Evolutionary conservation across 345 rosid genomes (phyloP).

Genomic region (Heritiera littoralis): DNA sequence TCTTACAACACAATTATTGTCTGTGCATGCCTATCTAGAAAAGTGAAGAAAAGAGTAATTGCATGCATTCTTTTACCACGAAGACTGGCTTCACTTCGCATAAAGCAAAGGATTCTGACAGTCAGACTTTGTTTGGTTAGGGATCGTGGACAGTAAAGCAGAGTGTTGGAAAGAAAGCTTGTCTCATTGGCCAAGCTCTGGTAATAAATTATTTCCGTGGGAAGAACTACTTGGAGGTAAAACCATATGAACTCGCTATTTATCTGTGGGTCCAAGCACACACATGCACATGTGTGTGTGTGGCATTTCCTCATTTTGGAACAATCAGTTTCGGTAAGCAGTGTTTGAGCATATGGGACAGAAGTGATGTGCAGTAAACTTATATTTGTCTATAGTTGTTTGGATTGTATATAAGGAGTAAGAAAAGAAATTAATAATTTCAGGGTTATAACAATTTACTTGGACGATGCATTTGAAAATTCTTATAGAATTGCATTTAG

Average conservation of each 20-base stretch:
- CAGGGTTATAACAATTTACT: neutral
- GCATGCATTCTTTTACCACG: neutral
- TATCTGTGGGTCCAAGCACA: neutral
- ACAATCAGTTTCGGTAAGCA: neutral
- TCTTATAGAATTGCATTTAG: too few species aligned
- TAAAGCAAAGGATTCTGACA: neutral
- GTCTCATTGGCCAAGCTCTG: constrained; percentile 92
- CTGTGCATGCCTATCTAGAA: neutral
- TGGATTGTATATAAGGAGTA: neutral
- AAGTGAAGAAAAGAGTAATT: constrained; percentile 1
- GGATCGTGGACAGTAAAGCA: constrained; percentile 99
- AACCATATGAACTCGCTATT: neutral
- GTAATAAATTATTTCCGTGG: constrained; percentile 87
- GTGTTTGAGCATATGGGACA: neutral
- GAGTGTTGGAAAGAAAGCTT: constrained; percentile 96
- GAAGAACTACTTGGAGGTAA: constrained; percentile 92
- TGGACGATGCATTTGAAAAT: neutral
- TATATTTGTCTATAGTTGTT: neutral
- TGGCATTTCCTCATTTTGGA: neutral
- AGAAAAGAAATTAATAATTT: too few species aligned
- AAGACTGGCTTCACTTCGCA: neutral
- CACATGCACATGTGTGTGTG: neutral
- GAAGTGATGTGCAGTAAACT: neutral
- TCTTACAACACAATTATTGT: neutral
- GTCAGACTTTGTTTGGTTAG: constrained; percentile 39